Conservation (phyloP, 2,329 filamentous ascomycete species). For the Zymoseptoria ardabiliae region DNA sequence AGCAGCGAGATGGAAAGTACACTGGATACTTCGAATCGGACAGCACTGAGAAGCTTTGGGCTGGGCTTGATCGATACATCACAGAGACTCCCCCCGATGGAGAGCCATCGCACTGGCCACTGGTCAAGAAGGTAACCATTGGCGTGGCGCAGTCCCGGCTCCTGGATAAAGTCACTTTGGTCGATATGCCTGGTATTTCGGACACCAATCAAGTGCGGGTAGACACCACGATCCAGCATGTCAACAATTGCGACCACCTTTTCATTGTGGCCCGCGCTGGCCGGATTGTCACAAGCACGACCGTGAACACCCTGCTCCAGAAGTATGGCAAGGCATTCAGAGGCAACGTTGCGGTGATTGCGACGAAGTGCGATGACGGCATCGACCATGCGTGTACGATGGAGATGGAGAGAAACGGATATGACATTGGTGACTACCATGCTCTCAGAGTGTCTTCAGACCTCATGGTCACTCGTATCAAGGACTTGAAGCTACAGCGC, state of each 20-base stretch:
- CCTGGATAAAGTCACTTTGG: constrained; percentile 4
- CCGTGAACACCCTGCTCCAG: neutral
- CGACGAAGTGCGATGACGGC: constrained; percentile 5
- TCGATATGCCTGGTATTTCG: constrained; percentile 13
- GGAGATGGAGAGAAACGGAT: neutral
- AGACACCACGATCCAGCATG: neutral
- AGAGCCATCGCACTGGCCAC: constrained; percentile 8
- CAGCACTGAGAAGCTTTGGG: neutral
- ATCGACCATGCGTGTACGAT: neutral
- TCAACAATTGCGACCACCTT: constrained; percentile 8
- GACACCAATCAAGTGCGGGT: constrained; percentile 12
- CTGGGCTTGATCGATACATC: neutral
- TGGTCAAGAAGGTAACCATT: constrained; percentile 9
- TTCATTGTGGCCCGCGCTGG: constrained; percentile 7
- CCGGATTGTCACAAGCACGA: constrained; percentile 5
- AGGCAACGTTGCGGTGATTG: constrained; percentile 5
- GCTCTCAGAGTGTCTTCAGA: neutral
- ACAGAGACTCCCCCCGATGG: neutral
- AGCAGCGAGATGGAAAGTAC: neutral
- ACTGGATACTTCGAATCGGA: neutral
- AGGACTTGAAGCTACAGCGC: neutral
- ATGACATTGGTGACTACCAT: neutral
- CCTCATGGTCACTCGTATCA: neutral
- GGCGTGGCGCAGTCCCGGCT: constrained; percentile 5
- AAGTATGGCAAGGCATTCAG: constrained; percentile 4